A percentile compares a stretch with the other conserved stretches of the same genome.
Evolutionary conservation across 2,329 filamentous ascomycete genomes (phyloP).

Genomic region (Aspergillus niger): DNA sequence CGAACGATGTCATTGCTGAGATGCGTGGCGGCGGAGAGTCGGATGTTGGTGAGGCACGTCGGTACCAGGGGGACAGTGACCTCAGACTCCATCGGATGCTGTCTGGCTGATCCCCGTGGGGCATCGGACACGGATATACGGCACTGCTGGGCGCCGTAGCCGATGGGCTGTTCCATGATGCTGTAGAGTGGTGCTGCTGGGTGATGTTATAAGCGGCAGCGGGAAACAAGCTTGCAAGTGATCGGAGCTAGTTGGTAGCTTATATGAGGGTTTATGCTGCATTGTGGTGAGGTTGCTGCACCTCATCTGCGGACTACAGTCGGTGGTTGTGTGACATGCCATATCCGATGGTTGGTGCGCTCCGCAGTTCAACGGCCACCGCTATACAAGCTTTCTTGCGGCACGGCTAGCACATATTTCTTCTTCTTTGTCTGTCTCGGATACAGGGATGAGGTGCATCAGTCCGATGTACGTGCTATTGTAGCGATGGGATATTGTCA

Average conservation of each 20-base stretch:
- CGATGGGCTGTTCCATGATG: conserved; percentile 1
- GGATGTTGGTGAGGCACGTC: conserved; percentile 13
- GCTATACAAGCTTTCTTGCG: neutral
- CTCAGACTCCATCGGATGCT: conserved; percentile 17
- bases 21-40: conserved; percentile 8
- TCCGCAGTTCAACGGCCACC: neutral
- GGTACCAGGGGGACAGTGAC: conserved; percentile 13
- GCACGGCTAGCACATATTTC: too few species aligned
- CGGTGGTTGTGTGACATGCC: neutral
- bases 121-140: conserved; percentile 14
- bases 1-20: neutral
- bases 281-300: neutral
- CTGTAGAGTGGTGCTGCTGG: too few species aligned
- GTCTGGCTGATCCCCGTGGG: conserved; percentile 13
- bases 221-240: neutral
- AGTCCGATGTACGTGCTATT: neutral
- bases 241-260: neutral
- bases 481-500: neutral
- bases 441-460: neutral
- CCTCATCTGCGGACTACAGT: neutral
- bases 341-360: neutral
- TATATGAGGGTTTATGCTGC: neutral
- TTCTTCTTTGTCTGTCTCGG: neutral
- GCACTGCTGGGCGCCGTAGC: conserved; percentile 1
- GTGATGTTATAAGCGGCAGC: neutral